Base-by-base conservation (phyloP, 495 filamentous ascomycete species). In the Aspergillus sclerotioniger region DNA sequence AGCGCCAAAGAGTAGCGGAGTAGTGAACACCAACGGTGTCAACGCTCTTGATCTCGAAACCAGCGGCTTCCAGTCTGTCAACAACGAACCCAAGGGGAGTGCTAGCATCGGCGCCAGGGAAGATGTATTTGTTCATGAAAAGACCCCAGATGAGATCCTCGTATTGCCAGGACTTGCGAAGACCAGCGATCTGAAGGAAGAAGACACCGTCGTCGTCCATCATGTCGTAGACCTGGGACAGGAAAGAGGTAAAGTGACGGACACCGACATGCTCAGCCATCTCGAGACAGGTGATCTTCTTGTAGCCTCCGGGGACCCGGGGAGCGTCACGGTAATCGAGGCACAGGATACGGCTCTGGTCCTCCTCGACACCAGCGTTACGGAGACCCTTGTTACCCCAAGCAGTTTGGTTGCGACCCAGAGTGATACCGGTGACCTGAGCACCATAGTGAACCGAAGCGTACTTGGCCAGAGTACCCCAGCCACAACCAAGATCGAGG, bases 1-100 rank as follows among this genome's bases (percentile, higher is more conserved):
- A 98, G 68, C 90, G 85, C 94, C 94, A 98, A 45, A 98, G 77
- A 33, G 94, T 98, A 51, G 92, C 91, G 35, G 91, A 96, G 76
- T 98, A 98, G 78, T 98, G 94, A 41, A 98, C 92, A 64, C 92
- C 92, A 63, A 96, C 84, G 50, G 90, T 96, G 68, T 96, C 90
- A 62, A 93, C 68, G 41, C 72, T 66, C 70, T 82, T 83, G 61
- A 83, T 74, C 62, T 83, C 80, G 53, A 83, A 89, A 21, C 86
- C 86, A 33, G 86, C 82, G 51, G 76, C 83, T 73, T 89, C 86
- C 28, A 89, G 78, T 59, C 78, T 76, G 65, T 87, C 83, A 32
- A 88, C 78, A 58, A 87, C 81, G 58, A 78, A 88, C 25, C 84
- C 84, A 31, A 89, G 73, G 46, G 86, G 86, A 29, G 86, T 88